Evolutionary conservation across 140 eudicot species (phyloP), one percentile per base, ranked within the genome.

Genomic region (Oenanthe javanica): DNA sequence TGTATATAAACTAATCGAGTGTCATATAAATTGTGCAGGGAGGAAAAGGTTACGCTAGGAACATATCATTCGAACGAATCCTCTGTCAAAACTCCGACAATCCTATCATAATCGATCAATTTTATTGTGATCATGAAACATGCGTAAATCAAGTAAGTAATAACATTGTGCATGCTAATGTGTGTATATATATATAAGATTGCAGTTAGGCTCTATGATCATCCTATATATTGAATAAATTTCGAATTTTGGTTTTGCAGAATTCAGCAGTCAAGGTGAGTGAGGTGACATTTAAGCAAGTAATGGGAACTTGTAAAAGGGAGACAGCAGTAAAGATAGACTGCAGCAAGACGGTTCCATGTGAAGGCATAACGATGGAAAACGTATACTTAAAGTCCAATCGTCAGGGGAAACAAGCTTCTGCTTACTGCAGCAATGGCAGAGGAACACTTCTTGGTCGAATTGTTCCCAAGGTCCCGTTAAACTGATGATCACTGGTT

Each of bases 91-190:
- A 50, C 21, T 70, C 82, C 5, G 25, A 27, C 0, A 77, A 81
- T 48, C 87, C 85, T 0, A 84, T 86, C 18, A 78, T 81, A 64
- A 81, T 86, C 9, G 78, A 86, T 43, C 87, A 83, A 46, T 83
- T 73, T 70, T 83, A 86, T 6, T 83, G 87, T 81, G 85, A 74
- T 79, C 78, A 78, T 18, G 77, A 79, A 38, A 8, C 64, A 0
- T 83, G 85, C n/a, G 21, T 5, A 15, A 18, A 16, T 14, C 79
- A 81, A 2, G 83, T 71, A 4, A 77, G 80, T 76, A 57, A 9
- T 23, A 23, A 61, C 36, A 9, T n/a, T 61, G 70, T 23, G 38
- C 38, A 0, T 57, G 66, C 6, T 15, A 8, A 6, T 59, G 67
- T n/a, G 31, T 31, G 0, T 6, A 4, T 31, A 19, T 59, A 2